A percentile compares a stretch with the other conserved stretches of the same genome.
Evolutionary conservation across 495 filamentous ascomycete genomes (phyloP).

Genomic region (Cenococcum geophilum): DNA sequence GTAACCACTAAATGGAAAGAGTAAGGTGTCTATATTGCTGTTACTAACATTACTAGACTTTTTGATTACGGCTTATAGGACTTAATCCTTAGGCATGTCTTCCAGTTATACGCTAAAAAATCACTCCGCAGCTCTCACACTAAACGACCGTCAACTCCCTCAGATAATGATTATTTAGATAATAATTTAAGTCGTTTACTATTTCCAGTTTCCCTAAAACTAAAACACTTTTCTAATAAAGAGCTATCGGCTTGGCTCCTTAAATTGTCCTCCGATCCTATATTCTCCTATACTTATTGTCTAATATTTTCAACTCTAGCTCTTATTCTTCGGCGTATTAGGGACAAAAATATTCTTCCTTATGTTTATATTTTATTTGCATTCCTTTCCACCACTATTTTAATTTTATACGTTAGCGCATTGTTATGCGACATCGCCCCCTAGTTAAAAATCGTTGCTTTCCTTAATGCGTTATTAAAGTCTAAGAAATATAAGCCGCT

Average conservation of each 20-base stretch:
- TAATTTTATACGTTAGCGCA: conserved; percentile 37
- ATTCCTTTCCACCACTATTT: conserved; percentile 57
- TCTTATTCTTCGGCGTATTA: conserved; percentile 47
- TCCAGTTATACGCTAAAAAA: conserved; percentile 37
- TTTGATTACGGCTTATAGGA: conserved; percentile 58
- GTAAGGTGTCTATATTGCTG: conserved; percentile 50
- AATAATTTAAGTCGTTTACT: conserved; percentile 10
- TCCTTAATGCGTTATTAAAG: conserved; percentile 58
- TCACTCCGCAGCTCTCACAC: conserved; percentile 30
- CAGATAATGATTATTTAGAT: conserved; percentile 22
- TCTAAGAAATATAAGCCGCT: conserved; percentile 40
- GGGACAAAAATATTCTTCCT: conserved; percentile 16
- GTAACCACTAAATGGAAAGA: conserved; percentile 57
- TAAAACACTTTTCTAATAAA: conserved; percentile 10
- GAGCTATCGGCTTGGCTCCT: conserved; percentile 21
- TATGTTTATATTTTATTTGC: conserved; percentile 56
- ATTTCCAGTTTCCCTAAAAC: conserved; percentile 9
- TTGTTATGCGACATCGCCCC: conserved; percentile 53
- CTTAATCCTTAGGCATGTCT: conserved; percentile 40
- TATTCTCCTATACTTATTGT: conserved; percentile 37
- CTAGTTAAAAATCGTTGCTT: conserved; percentile 57
- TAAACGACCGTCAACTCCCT: conserved; percentile 12
- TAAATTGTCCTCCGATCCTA: conserved; percentile 10
- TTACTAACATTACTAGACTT: conserved; percentile 50
- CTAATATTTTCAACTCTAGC: conserved; percentile 46